These are phyloP conservation scores for Volvox reticuliferus DNA, from an alignment of 139 green algal species.

Conservation along the genomic window DNA sequence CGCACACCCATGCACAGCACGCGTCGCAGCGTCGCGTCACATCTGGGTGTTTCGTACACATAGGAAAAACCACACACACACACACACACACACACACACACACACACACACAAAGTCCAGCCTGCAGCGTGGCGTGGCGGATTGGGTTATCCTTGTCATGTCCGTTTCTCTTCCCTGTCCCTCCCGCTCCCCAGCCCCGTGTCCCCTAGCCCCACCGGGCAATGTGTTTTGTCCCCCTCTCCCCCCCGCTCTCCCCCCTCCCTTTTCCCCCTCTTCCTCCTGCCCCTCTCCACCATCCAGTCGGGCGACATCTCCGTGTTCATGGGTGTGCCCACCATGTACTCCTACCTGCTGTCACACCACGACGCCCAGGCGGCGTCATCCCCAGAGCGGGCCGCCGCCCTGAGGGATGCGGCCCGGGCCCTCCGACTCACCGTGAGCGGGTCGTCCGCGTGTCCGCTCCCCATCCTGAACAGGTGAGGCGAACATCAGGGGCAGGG, in stretches of 20 bases:
- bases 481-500: too few species aligned
- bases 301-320: slow-evolving; percentile 79
- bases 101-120: too few species aligned
- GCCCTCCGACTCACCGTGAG: slow-evolving; percentile 85
- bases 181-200: not conserved
- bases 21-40: too few species aligned
- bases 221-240: not conserved
- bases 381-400: slow-evolving; percentile 51
- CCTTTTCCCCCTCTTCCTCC: not conserved
- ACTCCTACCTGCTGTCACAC: slow-evolving; percentile 82
- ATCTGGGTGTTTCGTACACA: too few species aligned
- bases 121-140: too few species aligned
- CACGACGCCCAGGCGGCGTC: slow-evolving; percentile 68
- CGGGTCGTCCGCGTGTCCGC: slow-evolving; percentile 92
- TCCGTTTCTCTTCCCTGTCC: not conserved
- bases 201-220: not conserved
- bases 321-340: slow-evolving; percentile 99
- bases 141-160: too few species aligned
- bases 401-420: slow-evolving; percentile 60
- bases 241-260: not conserved
- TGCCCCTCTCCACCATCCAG: slow-evolving; percentile 22
- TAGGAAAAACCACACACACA: too few species aligned
- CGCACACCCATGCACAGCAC: too few species aligned
- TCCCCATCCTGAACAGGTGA: slow-evolving; percentile 82
- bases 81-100: too few species aligned